Evolutionary conservation across 1,139 yeast species (phyloP), one percentile per base, ranked within the genome.

Genomic region (Meyerozyma athensensis): DNA sequence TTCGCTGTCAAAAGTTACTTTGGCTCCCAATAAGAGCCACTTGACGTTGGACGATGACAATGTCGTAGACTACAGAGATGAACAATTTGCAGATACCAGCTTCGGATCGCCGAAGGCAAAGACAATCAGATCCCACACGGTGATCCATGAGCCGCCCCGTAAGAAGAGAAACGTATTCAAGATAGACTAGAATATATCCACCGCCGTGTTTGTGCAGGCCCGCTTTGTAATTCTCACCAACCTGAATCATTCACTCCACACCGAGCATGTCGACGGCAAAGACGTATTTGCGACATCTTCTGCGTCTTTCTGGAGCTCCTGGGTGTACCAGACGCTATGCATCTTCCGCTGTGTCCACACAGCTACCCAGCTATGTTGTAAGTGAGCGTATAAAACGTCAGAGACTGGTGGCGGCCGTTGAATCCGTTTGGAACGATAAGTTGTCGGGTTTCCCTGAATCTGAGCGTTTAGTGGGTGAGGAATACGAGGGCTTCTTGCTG

Each of bases 361-460:
- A 16, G n/a, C 19, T 18, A 28, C 20, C 20, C 19, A 16, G 32
- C 10, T 17, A 17, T 7, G 32, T 18, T 7, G 4, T 13, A 9
- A 16, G 19, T 28, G 20, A 9, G 7, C 10, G 8, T 9, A 4
- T 7, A 4, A 20, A 12, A 9, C 32, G 20, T 10, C 8, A 28
- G 18, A 12, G 20, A 16, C 32, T 16, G 32, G 18, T 28, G 19
- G 32, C 32, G 13, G 18, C 19, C n/a, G 20, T 28, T 10, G 20
- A 18, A 14, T 17, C 32, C 20, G 13, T 28, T 28, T 28, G 32
- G 32, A 18, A 28, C 32, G 20, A n/a, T 20, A 13, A 24, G 36
- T 28, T 21, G 30, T 30, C 9, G 51, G 44, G 37, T 39, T 12
- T 38, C 38, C 14, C 26, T 18, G 33, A 38, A 26, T 28, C 39